These are phyloP conservation scores for Moricandia moricandioides DNA, from an alignment of 345 rosid species.

Conservation along the genomic window DNA sequence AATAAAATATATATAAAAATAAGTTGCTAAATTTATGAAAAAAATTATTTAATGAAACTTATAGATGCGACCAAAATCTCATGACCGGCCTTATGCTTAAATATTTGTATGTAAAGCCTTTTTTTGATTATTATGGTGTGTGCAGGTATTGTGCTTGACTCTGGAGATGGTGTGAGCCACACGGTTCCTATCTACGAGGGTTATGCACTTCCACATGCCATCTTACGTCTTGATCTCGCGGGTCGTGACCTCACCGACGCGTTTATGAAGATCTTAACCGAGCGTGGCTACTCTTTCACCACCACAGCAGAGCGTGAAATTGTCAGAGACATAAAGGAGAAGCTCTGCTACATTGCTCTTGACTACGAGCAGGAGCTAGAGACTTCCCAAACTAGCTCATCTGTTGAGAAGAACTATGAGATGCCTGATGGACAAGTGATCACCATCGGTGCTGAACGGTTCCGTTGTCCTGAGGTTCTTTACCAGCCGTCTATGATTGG, in stretches of 20 bases:
- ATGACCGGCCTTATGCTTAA: background rate
- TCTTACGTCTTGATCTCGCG: slow-evolving; percentile 87
- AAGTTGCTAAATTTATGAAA: background rate
- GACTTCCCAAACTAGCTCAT: slow-evolving; percentile 75
- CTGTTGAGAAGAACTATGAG: slow-evolving; percentile 53
- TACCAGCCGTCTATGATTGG: slow-evolving; percentile 96
- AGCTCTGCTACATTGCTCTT: slow-evolving; percentile 83
- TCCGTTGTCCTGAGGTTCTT: slow-evolving; percentile 93
- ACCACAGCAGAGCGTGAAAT: slow-evolving; percentile 97
- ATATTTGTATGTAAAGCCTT: background rate
- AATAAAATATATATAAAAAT: background rate
- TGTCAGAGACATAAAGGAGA: slow-evolving; percentile 94
- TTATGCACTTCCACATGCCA: slow-evolving; percentile 84
- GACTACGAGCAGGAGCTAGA: slow-evolving; percentile 95
- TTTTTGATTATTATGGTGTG: background rate
- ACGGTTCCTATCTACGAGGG: slow-evolving; percentile 92
- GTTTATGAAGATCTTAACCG: slow-evolving; percentile 87
- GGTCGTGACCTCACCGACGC: slow-evolving; percentile 90
- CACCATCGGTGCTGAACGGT: slow-evolving; percentile 70
- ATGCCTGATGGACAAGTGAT: background rate
- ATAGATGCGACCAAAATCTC: too few species aligned
- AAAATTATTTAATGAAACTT: too few species aligned
- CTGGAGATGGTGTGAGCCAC: slow-evolving; percentile 94
- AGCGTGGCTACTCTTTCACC: slow-evolving; percentile 95
- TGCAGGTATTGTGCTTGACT: slow-evolving; percentile 68